These are phyloP conservation scores for Aspergillus hortae DNA, from an alignment of 2,329 filamentous ascomycete species.

Conservation along the genomic window DNA sequence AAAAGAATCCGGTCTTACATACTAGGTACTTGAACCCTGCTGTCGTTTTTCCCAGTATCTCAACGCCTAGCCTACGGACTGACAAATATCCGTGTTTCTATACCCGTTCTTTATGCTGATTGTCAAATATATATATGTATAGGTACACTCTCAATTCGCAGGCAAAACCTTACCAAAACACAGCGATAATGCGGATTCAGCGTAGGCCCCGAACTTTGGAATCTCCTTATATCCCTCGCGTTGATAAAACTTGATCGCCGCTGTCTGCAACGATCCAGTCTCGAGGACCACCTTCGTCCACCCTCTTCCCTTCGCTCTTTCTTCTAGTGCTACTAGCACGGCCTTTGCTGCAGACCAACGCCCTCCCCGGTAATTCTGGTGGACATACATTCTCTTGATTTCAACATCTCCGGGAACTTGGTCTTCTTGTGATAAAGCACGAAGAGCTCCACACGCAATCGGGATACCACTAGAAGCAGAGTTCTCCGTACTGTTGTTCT, in stretches of 20 bases:
- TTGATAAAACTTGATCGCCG: slow-evolving; percentile 2
- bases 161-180: slow-evolving; percentile 1
- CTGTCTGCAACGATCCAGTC: background rate
- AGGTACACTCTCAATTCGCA: background rate
- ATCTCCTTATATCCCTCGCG: slow-evolving; percentile 3
- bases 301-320: background rate
- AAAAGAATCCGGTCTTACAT: too few relatives aligned
- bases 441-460: slow-evolving; percentile 3
- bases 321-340: background rate
- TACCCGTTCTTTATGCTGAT: background rate
- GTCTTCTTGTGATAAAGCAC: background rate
- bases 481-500: background rate
- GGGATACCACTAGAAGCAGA: background rate
- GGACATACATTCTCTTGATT: slow-evolving; percentile 4
- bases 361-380: background rate
- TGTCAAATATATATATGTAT: background rate
- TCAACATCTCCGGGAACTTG: background rate
- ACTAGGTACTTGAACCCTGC: too few relatives aligned
- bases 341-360: background rate
- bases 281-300: slow-evolving; percentile 2
- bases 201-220: slow-evolving; percentile 1
- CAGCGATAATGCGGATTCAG: background rate
- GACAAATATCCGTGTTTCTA: too few relatives aligned
- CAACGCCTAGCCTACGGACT: too few relatives aligned
- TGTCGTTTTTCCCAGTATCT: too few relatives aligned